Percentiles rank a stretch among this genome's conserved stretches.
These are phyloP conservation scores for Coniochaeta prunicola DNA, from an alignment of 2,329 filamentous ascomycete genomes.

Conservation along the genomic window DNA sequence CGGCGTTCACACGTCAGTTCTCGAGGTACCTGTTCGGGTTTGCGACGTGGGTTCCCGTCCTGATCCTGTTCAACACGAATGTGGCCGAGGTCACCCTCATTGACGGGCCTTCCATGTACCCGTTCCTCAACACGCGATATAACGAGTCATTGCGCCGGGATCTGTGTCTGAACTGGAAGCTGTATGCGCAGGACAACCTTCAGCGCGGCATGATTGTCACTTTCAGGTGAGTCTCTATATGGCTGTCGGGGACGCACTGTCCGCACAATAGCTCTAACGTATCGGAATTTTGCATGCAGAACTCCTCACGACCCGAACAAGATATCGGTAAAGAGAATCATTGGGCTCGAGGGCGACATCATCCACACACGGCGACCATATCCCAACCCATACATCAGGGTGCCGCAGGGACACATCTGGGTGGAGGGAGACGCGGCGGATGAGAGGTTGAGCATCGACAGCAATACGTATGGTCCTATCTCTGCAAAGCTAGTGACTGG, in stretches of 20 bases:
- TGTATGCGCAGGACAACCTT: conserved; percentile 49
- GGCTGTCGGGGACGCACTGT: not conserved
- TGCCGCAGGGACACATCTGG: conserved; percentile 87
- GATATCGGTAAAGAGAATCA: conserved; percentile 71
- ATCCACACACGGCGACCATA: conserved; percentile 60
- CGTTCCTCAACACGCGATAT: conserved; percentile 63
- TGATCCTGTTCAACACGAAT: conserved; percentile 54
- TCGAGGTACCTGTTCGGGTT: conserved; percentile 42
- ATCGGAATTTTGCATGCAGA: conserved; percentile 33
- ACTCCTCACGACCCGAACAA: conserved; percentile 64
- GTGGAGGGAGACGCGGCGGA: conserved; percentile 76
- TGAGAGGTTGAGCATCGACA: conserved; percentile 59
- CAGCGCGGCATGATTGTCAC: conserved; percentile 69
- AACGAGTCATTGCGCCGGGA: conserved; percentile 48
- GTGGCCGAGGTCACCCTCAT: conserved; percentile 52
- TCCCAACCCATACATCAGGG: conserved; percentile 45
- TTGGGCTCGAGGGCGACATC: conserved; percentile 73
- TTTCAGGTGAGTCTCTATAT: conserved; percentile 48
- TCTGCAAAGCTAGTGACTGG: conserved; percentile 69
- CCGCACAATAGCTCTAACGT: not conserved
- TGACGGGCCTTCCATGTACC: conserved; percentile 66
- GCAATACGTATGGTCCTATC: conserved; percentile 84
- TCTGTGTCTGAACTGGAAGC: conserved; percentile 51
- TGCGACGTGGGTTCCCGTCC: conserved; percentile 54
- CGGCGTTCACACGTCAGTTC: conserved; percentile 27